phyloP scores from a whole-genome alignment of 306 rosid genomes.

The Trifolium fragiferum region DNA sequence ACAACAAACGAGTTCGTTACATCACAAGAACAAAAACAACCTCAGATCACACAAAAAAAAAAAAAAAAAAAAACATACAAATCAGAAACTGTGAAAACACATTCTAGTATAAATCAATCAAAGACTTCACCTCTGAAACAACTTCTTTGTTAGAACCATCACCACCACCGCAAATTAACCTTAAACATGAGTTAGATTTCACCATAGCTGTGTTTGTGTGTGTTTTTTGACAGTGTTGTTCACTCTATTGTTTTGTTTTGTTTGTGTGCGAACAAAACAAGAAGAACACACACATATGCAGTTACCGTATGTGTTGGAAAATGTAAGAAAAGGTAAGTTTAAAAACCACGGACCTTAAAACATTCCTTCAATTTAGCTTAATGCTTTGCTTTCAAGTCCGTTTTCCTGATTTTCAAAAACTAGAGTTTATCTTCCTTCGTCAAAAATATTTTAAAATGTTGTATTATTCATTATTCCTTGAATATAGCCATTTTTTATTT shows the following conservation, averaged over 20 bases:
- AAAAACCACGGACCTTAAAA: constrained; percentile 60
- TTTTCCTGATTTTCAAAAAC: constrained; percentile 31
- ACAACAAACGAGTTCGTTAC: not conserved
- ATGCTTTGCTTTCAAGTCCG: constrained; percentile 53
- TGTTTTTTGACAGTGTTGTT: not conserved
- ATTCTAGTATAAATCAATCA: no score
- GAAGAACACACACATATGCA: constrained; percentile 28
- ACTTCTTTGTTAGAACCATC: constrained; percentile 48
- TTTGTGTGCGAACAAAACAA: constrained; percentile 45
- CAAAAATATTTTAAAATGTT: no score
- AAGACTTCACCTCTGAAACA: constrained; percentile 50
- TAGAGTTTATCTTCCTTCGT: not conserved
- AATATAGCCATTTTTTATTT: no score
- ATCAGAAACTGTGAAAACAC: not conserved
- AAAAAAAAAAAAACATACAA: constrained; percentile 16
- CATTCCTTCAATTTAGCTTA: constrained; percentile 56
- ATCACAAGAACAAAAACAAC: constrained; percentile 6
- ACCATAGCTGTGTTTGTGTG: constrained; percentile 50
- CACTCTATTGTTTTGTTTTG: not conserved
- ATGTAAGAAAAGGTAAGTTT: constrained; percentile 40
- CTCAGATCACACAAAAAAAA: constrained; percentile 31
- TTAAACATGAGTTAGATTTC: constrained; percentile 73
- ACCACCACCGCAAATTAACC: constrained; percentile 66
- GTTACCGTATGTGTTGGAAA: constrained; percentile 54
- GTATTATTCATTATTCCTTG: no score